Evolutionary conservation across 225 moss, liverwort and hornwort genomes (phyloP).

Genomic region (Marchantia polymorpha): DNA sequence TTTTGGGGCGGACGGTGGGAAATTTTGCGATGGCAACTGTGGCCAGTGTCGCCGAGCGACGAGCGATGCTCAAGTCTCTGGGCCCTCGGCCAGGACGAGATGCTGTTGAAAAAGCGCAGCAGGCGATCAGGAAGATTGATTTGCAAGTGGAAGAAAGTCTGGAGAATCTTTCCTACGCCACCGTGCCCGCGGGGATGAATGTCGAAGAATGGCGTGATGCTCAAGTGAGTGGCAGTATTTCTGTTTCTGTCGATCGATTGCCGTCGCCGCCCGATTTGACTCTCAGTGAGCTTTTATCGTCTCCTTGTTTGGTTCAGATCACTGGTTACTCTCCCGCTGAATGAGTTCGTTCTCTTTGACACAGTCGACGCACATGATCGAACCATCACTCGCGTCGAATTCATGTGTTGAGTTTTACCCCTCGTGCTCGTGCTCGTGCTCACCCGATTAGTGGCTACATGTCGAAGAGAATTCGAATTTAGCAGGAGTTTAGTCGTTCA

Average conservation of each 20-base stretch:
- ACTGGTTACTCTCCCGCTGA: not conserved
- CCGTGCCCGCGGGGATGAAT: constrained; percentile 32
- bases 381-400: not conserved
- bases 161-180: constrained; percentile 26
- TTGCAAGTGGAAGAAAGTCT: constrained; percentile 26
- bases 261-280: not conserved
- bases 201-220: constrained; percentile 35
- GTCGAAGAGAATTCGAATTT: not conserved
- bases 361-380: too few species aligned
- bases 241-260: not conserved
- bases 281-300: not conserved
- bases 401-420: not conserved
- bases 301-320: not conserved
- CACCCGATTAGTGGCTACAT: not conserved
- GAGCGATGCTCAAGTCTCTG: constrained; percentile 44
- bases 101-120: constrained; percentile 43
- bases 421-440: not conserved
- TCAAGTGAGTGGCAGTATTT: constrained; percentile 28
- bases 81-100: constrained; percentile 36
- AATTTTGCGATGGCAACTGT: constrained; percentile 11
- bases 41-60: constrained; percentile 37
- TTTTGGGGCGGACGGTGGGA: not conserved
- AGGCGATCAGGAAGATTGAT: constrained; percentile 24
- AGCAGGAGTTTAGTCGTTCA: not conserved
- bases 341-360: not conserved